These are phyloP conservation scores for Malus fusca DNA, from an alignment of 306 rosid species.

Conservation along the genomic window DNA sequence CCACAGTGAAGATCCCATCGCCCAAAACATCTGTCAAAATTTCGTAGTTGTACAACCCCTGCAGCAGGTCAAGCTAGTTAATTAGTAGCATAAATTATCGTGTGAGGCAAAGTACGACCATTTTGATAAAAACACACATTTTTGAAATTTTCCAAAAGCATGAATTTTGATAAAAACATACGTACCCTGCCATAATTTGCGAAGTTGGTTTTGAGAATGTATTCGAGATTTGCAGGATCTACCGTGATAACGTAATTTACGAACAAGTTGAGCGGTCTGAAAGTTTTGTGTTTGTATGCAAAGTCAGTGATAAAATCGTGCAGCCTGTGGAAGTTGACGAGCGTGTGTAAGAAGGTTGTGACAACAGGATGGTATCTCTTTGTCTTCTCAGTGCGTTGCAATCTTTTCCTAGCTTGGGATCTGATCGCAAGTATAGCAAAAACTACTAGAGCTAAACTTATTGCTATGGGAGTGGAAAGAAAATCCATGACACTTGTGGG, in stretches of 20 bases:
- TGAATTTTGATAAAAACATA: too few species aligned
- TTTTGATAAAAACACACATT: too few species aligned
- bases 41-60: not conserved
- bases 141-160: too few species aligned
- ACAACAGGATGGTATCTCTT: constrained; percentile 17
- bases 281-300: constrained; percentile 8
- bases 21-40: not conserved
- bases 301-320: constrained; percentile 18
- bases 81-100: too few species aligned
- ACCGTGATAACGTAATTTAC: constrained; percentile 4
- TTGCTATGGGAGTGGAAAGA: not conserved
- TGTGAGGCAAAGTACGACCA: too few species aligned
- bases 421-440: not conserved
- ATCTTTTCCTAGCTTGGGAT: not conserved
- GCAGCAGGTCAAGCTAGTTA: not conserved
- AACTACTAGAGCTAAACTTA: not conserved
- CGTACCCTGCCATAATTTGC: not conserved
- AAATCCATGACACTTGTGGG: not conserved
- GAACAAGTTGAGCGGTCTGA: constrained; percentile 7
- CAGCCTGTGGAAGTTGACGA: constrained; percentile 13
- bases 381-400: not conserved
- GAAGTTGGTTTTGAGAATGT: constrained; percentile 18
- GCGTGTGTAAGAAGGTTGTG: not conserved
- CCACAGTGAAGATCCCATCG: constrained; percentile 3
- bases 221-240: constrained; percentile 19